These are phyloP conservation scores for Pezizomycotina sp. DNA, from an alignment of 2,329 filamentous ascomycete genomes.

Conservation along the genomic window DNA sequence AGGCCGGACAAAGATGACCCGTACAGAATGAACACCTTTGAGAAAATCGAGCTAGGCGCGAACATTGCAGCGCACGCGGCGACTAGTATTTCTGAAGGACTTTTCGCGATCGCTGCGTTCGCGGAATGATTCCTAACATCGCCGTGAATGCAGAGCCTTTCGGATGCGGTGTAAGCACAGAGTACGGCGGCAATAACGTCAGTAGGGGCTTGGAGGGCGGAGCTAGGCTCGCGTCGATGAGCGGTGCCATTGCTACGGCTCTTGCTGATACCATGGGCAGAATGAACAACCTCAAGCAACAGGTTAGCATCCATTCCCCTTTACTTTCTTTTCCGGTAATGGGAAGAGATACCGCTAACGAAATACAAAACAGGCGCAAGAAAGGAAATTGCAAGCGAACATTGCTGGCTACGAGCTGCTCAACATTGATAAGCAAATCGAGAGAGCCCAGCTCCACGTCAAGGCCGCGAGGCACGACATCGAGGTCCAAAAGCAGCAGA, in stretches of 20 bases:
- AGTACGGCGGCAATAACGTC: slow-evolving; percentile 9
- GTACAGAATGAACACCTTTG: slow-evolving; percentile 8
- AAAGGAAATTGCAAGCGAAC: slow-evolving; percentile 26
- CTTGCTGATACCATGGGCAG: not conserved
- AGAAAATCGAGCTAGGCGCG: slow-evolving; percentile 12
- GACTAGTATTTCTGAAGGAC: too few relatives aligned
- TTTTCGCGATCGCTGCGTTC: slow-evolving; percentile 5
- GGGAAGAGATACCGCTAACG: too few relatives aligned
- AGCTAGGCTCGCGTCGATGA: slow-evolving; percentile 2
- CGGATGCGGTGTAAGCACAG: slow-evolving; percentile 6
- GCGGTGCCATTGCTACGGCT: not conserved
- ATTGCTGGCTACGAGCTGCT: slow-evolving; percentile 26
- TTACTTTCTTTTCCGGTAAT: too few relatives aligned
- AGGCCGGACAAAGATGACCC: slow-evolving; percentile 1
- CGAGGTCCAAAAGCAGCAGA: slow-evolving; percentile 20
- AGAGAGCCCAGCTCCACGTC: slow-evolving; percentile 15
- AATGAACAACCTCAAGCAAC: too few relatives aligned
- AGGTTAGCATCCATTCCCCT: not conserved
- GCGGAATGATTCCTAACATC: slow-evolving; percentile 10
- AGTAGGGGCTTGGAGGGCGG: slow-evolving; percentile 2
- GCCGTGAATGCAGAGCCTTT: slow-evolving; percentile 6
- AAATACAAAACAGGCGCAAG: slow-evolving; percentile 26
- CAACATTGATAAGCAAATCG: slow-evolving; percentile 25
- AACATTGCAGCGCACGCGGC: slow-evolving; percentile 2
- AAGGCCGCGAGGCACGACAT: slow-evolving; percentile 21